Conservation (phyloP, 139 green algal genomes). For the Coccomyxa sp. region DNA sequence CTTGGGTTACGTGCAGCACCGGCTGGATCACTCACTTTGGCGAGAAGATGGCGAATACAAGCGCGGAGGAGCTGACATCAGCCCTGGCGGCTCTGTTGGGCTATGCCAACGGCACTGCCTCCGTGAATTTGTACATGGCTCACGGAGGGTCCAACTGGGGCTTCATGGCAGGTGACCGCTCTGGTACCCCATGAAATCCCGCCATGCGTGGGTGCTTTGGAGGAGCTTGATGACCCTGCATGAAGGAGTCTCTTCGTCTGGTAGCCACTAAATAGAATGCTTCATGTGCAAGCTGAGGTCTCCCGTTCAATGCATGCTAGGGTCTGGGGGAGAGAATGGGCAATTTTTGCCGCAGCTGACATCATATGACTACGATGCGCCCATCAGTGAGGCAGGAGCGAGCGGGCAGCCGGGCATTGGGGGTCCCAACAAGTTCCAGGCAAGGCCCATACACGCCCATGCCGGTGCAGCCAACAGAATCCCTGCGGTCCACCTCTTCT, state of each 20-base stretch:
- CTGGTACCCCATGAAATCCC: too few species aligned
- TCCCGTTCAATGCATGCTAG: too few species aligned
- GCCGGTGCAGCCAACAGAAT: too few species aligned
- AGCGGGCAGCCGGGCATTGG: slow-evolving; percentile 54
- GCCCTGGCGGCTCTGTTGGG: slow-evolving; percentile 28
- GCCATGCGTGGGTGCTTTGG: too few species aligned
- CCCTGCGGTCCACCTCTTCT: too few species aligned
- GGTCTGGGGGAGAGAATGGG: neutral
- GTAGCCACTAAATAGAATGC: too few species aligned
- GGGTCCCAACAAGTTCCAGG: slow-evolving; percentile 51
- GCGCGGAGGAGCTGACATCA: slow-evolving; percentile 12
- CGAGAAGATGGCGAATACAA: slow-evolving; percentile 49
- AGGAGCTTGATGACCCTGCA: too few species aligned
- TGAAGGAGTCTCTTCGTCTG: too few species aligned
- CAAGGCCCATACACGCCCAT: too few species aligned
- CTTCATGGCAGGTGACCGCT: slow-evolving; percentile 25
- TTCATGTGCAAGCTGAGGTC: too few species aligned
- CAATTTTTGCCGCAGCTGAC: slow-evolving; percentile 43
- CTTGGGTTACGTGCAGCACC: slow-evolving; percentile 1
- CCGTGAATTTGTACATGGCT: slow-evolving; percentile 63
- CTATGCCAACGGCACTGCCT: slow-evolving; percentile 36
- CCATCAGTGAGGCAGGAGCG: slow-evolving; percentile 44
- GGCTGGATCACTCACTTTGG: slow-evolving; percentile 63
- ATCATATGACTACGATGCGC: slow-evolving; percentile 57
- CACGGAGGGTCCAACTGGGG: slow-evolving; percentile 60